These are phyloP conservation scores for Micromonas pusilla DNA, from an alignment of 139 green algal genomes.

Conservation along the genomic window DNA sequence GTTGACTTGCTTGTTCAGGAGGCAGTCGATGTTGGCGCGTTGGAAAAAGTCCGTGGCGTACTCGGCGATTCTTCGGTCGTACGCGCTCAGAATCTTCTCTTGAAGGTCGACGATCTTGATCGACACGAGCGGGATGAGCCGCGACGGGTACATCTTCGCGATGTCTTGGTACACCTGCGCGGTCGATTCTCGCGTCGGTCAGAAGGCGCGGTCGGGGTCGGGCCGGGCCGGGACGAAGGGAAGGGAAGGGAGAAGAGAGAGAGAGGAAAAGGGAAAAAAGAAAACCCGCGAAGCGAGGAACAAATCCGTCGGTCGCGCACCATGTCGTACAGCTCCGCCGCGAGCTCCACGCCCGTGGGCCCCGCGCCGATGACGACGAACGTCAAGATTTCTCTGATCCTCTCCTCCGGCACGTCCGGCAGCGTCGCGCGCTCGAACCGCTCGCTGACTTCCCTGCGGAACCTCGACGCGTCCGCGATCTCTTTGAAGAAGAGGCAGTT, in stretches of 20 bases:
- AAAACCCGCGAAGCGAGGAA: too few relatives aligned
- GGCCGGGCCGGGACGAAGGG: background rate
- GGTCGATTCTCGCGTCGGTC: background rate
- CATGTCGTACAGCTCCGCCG: slow-evolving; percentile 70
- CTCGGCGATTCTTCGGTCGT: slow-evolving; percentile 75
- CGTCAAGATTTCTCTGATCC: slow-evolving; percentile 46
- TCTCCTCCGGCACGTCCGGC: slow-evolving; percentile 52
- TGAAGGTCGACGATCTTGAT: slow-evolving; percentile 64
- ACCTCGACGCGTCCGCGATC: slow-evolving; percentile 44
- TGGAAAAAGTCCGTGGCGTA: slow-evolving; percentile 69
- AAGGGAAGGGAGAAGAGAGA: slow-evolving; percentile 32
- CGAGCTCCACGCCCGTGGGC: slow-evolving; percentile 72
- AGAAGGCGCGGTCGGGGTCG: background rate
- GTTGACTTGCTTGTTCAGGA: slow-evolving; percentile 36
- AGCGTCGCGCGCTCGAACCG: slow-evolving; percentile 65
- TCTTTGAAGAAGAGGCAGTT: slow-evolving; percentile 78
- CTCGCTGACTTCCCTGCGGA: slow-evolving; percentile 33
- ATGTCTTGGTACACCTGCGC: slow-evolving; percentile 25
- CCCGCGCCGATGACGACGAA: slow-evolving; percentile 81
- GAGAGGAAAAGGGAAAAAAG: too few relatives aligned
- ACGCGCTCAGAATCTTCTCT: slow-evolving; percentile 83
- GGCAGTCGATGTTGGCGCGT: slow-evolving; percentile 38
- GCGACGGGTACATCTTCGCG: slow-evolving; percentile 17
- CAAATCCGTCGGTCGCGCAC: too few relatives aligned
- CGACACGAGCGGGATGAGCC: background rate